Percentiles rank a stretch among this genome's conserved stretches.
Conservation (phyloP, 345 rosid genomes). For the Hibiscus syriacus region DNA sequence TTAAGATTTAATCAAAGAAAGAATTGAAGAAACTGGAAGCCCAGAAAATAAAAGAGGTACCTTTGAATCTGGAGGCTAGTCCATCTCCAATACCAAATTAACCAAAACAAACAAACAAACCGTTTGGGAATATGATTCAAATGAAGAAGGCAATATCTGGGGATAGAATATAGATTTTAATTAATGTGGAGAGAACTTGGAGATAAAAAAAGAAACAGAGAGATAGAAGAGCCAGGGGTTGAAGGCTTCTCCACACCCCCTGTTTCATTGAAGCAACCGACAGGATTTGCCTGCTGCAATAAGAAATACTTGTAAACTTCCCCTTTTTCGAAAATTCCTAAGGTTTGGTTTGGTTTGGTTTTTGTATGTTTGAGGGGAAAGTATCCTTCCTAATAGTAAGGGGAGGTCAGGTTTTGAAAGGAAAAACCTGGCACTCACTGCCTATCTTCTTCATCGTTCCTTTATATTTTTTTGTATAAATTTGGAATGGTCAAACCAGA, state of each 20-base stretch:
- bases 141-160: not conserved
- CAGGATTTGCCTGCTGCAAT: slow-evolving; percentile 28
- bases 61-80: slow-evolving; percentile 21
- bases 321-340: not conserved
- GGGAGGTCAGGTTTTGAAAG: no score
- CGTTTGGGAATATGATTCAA: slow-evolving; percentile 11
- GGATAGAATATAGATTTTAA: no score
- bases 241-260: not conserved
- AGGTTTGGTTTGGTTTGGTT: not conserved
- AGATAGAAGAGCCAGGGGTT: slow-evolving; percentile 25
- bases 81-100: slow-evolving; percentile 9
- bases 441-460: no score
- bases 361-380: not conserved
- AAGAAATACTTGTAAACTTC: not conserved
- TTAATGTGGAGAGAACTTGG: not conserved
- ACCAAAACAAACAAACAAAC: not conserved
- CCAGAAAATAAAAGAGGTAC: slow-evolving; percentile 7
- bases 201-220: slow-evolving; percentile 12
- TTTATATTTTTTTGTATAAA: not conserved
- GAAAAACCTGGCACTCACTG: no score
- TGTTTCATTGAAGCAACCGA: slow-evolving; percentile 27
- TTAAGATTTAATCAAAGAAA: not conserved
- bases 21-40: not conserved
- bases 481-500: not conserved
- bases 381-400: no score